Evolutionary conservation across 768 basidiomycete genomes (phyloP), one percentile per base, ranked within the genome.

Genomic region (Hysterangium stoloniferum): DNA sequence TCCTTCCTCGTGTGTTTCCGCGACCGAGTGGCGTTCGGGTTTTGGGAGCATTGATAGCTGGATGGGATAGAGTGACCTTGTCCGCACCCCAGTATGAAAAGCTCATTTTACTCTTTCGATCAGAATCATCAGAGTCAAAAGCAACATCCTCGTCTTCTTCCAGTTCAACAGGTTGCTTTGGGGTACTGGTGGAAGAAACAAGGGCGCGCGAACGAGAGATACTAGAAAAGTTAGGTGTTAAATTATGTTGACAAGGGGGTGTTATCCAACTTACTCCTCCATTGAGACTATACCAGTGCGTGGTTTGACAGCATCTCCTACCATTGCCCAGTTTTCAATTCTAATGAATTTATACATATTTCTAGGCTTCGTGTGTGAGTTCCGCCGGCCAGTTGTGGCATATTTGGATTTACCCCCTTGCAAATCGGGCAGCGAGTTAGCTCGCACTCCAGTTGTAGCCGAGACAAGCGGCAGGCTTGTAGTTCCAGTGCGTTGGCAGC

Each of bases 311-410:
- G 82, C 82, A 58, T 83, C 81, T 20, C 82, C 83, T 54, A 91
- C 33, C 49, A 51, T 88, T 13, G 77, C 80, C 89, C 89, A 92
- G 2, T 81, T 89, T 67, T 93, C 86, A 55, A 90, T 89, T 86
- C 90, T 93, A 62, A 96, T 64, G 61, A 95, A 95, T 68, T 86
- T 90, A 69, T 96, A 96, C 60, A 96, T 58, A 70, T 97, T 97
- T 50, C 94, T 77, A 4, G 94, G 87, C 60, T 83, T 86, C 7
- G 84, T 79, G 40, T 88, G 82, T 13, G 80, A 75, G 55, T 76
- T 82, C 54, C 90, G 71, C 53, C 88, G 76, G 12, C 86, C 85
- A 4, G 84, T 80, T 1, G 85, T 88, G 13, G 86, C 86, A 65
- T 87, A 90, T 65, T 92, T 93, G 29, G 83, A 71, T 61, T 85